Percentiles rank a stretch among this genome's conserved stretches.
Conservation (phyloP, 352 stramenopile species). For the Phytophthora rubi region DNA sequence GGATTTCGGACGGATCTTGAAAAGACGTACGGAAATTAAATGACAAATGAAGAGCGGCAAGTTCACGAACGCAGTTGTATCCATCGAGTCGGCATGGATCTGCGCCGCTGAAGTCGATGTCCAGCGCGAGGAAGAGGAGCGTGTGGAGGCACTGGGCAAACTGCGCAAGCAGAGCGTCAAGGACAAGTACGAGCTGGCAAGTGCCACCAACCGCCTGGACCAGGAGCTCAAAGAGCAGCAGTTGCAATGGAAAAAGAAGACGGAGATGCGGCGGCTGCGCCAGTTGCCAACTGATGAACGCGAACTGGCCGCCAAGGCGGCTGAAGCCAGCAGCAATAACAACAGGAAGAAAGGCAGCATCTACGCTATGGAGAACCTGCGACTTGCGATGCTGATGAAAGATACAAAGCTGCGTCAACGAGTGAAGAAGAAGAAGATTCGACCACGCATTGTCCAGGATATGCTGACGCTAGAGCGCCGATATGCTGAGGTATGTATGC, state of each 20-base stretch:
- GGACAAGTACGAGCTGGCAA: conserved; percentile 63
- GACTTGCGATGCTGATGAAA: conserved; percentile 53
- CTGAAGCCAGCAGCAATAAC: conserved; percentile 34
- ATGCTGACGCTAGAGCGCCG: conserved; percentile 71
- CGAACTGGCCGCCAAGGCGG: conserved; percentile 14
- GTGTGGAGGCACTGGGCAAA: conserved; percentile 17
- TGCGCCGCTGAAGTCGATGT: conserved; percentile 61
- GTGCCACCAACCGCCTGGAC: conserved; percentile 48
- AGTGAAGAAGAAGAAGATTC: conserved; percentile 52
- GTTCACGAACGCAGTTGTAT: conserved; percentile 40
- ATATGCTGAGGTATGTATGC: conserved; percentile 43
- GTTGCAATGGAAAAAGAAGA: conserved; percentile 44
- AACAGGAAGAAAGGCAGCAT: conserved; percentile 37
- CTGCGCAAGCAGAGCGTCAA: conserved; percentile 33
- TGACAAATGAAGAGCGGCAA: conserved; percentile 38
- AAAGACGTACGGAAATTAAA: conserved; percentile 1
- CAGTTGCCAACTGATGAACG: conserved; percentile 12
- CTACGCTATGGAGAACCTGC: conserved; percentile 74
- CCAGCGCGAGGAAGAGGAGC: conserved; percentile 58
- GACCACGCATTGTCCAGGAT: conserved; percentile 72
- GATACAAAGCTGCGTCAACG: conserved; percentile 49
- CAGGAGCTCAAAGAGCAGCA: conserved; percentile 58
- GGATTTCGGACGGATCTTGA: conserved; percentile 1
- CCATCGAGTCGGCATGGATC: conserved; percentile 64
- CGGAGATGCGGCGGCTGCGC: conserved; percentile 17